These are phyloP conservation scores for Mycena rosella DNA, from an alignment of 768 basidiomycete genomes.

Conservation along the genomic window DNA sequence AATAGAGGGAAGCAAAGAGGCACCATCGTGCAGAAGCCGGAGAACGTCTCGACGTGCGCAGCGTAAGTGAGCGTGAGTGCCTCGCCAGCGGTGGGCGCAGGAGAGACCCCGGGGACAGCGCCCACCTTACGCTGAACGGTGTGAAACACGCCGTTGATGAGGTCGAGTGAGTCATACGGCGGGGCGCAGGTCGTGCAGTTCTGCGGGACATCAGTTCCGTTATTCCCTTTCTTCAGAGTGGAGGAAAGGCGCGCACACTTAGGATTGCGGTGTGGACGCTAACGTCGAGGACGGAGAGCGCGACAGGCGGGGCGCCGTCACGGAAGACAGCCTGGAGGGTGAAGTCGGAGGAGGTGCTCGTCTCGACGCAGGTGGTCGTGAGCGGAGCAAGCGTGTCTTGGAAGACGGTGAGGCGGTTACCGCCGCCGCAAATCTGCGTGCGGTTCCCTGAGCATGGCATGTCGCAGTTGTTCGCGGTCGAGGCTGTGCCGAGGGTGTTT, in stretches of 20 bases:
- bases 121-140: background rate
- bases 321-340: background rate
- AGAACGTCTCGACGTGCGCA: background rate
- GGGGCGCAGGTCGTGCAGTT: background rate
- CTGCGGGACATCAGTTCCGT: background rate
- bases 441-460: slow-evolving; percentile 5
- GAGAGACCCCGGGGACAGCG: background rate
- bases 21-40: background rate
- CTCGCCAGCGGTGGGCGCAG: background rate
- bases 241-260: background rate
- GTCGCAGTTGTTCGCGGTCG: background rate
- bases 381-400: background rate
- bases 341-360: background rate
- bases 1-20: background rate
- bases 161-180: background rate
- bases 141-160: background rate
- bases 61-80: background rate
- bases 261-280: background rate
- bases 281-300: background rate
- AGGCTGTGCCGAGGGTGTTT: background rate
- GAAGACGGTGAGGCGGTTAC: slow-evolving; percentile 8
- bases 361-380: slow-evolving; percentile 2
- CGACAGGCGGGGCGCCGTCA: background rate
- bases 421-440: slow-evolving; percentile 6
- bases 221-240: background rate